These are phyloP conservation scores for Hypoxylon perforatum DNA, from an alignment of 495 filamentous ascomycete genomes.

Conservation along the genomic window DNA sequence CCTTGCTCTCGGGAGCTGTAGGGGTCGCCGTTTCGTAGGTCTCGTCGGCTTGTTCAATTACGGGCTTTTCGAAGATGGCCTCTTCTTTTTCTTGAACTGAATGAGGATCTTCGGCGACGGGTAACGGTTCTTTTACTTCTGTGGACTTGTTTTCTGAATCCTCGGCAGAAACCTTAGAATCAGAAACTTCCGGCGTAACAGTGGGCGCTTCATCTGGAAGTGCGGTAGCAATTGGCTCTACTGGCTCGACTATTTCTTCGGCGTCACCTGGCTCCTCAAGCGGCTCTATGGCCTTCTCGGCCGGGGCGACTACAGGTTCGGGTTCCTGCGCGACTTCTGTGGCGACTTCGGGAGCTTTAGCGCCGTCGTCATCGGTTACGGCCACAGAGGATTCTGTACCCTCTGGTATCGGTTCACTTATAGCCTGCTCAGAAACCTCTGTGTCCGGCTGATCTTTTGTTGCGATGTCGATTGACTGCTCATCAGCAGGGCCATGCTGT, in stretches of 20 bases:
- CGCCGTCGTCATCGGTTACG: neutral
- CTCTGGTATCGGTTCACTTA: neutral
- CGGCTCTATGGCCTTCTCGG: neutral
- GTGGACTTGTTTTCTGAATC: neutral
- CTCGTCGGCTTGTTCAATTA: neutral
- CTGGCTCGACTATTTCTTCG: neutral
- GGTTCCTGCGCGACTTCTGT: constrained; percentile 1
- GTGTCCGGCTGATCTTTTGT: neutral
- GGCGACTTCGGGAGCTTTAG: neutral
- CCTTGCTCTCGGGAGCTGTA: neutral
- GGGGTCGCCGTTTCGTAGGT: neutral
- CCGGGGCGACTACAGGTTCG: neutral
- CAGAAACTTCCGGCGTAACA: neutral
- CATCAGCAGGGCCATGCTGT: neutral
- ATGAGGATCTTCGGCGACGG: constrained; percentile 19
- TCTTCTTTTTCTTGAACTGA: constrained; percentile 3
- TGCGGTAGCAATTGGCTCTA: neutral
- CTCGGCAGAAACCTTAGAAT: neutral
- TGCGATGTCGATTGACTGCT: neutral
- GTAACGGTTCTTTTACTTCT: neutral
- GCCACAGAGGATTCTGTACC: neutral
- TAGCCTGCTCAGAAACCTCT: neutral
- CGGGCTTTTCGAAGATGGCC: neutral
- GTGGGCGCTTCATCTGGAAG: neutral
- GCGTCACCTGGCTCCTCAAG: neutral